Evolutionary conservation across 2,329 filamentous ascomycete species (phyloP), one percentile per base, ranked within the genome.

Genomic region (Pseudogymnoascus sp.): DNA sequence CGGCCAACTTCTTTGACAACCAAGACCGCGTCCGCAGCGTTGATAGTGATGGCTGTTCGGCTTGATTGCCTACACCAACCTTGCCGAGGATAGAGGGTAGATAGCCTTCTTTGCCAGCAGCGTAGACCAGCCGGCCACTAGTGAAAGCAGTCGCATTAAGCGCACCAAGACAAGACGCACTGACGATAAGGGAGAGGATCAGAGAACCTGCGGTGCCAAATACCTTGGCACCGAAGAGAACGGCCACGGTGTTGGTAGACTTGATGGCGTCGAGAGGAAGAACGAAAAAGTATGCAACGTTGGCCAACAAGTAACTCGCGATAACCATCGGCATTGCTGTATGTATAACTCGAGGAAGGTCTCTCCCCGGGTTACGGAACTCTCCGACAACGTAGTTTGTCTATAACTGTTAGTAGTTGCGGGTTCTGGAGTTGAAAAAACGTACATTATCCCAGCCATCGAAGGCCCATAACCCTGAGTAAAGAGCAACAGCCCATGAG

Each of bases 321-420:
- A 99, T 98, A 64, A 99, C 93, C 50, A 97, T 80, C 1, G 95
- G 93, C 84, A 99, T 95, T 12, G 93, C 93, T 0, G 93, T 96
- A 77, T 99, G 95, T 63, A 99, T 96, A 26, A 97, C 93, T 22
- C 91, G 87, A 0, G 95, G 95, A 8, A 99, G 86, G 74, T 99
- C 95, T 66, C 92, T 87, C 59, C 84, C 84, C 0, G 95, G 91
- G 72, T 97, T 93, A 71, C 92, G 89, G 79, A 99, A 98, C 76
- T 99, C 95, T 70, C 93, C 95, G 0, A 96, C 92, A 6, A 99
- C 95, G 72, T 97, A 99, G 77, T 97, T 99, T 66, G 93, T 96
- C 91, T 95, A 67, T 8, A 22, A 50, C 37, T 6, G 66, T 76
- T 68, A 76, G 70, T 62, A n/a, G 65, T 26, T 67, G 63, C 12